These are phyloP conservation scores for Aspergillus jensenii DNA, from an alignment of 2,329 filamentous ascomycete genomes.

Conservation along the genomic window DNA sequence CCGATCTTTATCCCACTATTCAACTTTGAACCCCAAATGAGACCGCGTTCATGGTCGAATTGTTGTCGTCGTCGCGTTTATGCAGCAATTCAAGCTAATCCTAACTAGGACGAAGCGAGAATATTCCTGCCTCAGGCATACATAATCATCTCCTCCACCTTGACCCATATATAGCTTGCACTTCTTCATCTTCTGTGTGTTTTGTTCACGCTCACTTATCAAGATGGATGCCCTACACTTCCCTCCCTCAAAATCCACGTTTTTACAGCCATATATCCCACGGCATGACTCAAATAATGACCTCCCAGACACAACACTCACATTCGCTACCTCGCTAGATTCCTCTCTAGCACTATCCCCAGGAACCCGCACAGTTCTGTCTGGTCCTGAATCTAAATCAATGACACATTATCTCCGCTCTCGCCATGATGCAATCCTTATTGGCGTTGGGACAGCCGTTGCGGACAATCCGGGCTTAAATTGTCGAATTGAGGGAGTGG, in stretches of 20 bases:
- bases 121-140: not conserved
- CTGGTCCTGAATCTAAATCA: constrained; percentile 77
- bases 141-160: not conserved
- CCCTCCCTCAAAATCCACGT: constrained; percentile 38
- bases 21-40: not conserved
- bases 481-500: constrained; percentile 66
- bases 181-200: not conserved
- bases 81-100: not conserved
- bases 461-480: constrained; percentile 86
- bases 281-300: constrained; percentile 18
- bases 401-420: constrained; percentile 95
- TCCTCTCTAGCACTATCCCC: constrained; percentile 71
- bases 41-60: constrained; percentile 27
- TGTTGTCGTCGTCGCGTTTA: too few species aligned
- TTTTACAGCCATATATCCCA: constrained; percentile 49
- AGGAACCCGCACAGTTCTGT: constrained; percentile 73
- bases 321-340: constrained; percentile 86
- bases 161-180: not conserved
- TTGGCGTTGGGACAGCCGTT: constrained; percentile 80
- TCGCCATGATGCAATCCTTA: constrained; percentile 77
- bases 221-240: constrained; percentile 26
- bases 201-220: not conserved
- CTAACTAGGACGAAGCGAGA: not conserved
- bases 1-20: too few species aligned
- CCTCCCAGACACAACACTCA: constrained; percentile 67